A percentile compares a stretch with the other conserved stretches of the same genome.
Evolutionary conservation across 768 basidiomycete species (phyloP).

Genomic region (Dentipellis sp.): DNA sequence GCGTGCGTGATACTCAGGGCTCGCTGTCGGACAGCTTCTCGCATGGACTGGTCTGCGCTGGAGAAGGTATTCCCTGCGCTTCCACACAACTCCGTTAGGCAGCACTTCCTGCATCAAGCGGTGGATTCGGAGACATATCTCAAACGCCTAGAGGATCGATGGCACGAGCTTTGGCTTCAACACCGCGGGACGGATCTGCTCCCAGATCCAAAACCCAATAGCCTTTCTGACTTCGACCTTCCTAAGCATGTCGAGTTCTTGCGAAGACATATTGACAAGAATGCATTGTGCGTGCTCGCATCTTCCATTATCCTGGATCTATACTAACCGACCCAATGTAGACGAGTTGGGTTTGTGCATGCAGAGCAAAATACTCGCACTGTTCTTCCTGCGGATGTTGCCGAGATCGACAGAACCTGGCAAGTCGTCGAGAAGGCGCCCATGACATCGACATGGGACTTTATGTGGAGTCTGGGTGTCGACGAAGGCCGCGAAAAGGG

Average conservation of each 20-base stretch:
- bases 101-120: conserved; percentile 52
- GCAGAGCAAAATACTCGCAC: conserved; percentile 25
- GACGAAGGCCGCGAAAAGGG: conserved; percentile 73
- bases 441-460: conserved; percentile 50
- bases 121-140: conserved; percentile 69
- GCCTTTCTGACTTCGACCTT: conserved; percentile 71
- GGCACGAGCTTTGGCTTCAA: conserved; percentile 70
- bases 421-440: conserved; percentile 39
- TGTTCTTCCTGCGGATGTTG: conserved; percentile 34
- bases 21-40: conserved; percentile 52
- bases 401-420: conserved; percentile 35
- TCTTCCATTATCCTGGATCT: not conserved
- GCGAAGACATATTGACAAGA: conserved; percentile 76
- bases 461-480: conserved; percentile 61
- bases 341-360: conserved; percentile 56
- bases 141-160: conserved; percentile 70
- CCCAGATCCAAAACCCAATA: conserved; percentile 61
- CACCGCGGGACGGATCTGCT: conserved; percentile 59
- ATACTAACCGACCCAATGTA: conserved; percentile 17
- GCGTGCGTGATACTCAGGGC: conserved; percentile 74
- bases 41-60: conserved; percentile 64
- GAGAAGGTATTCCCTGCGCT: conserved; percentile 75
- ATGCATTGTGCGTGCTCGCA: conserved; percentile 58
- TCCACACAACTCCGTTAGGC: conserved; percentile 63
- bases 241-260: conserved; percentile 75